Evolutionary conservation across 768 basidiomycete genomes (phyloP).

Genomic region (Lactarius sanguifluus): DNA sequence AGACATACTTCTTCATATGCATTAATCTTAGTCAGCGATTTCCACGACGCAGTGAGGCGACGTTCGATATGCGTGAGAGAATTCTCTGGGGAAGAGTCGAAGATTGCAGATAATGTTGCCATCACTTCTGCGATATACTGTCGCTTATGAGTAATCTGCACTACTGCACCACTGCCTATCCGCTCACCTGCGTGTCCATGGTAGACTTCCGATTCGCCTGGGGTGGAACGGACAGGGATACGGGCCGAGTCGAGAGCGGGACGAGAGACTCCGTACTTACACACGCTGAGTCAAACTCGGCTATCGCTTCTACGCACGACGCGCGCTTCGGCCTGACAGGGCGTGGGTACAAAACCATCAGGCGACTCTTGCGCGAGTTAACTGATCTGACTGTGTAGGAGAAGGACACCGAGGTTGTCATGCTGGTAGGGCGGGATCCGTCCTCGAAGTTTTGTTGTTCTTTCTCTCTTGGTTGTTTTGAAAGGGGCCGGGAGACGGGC

Average conservation of each 20-base stretch:
- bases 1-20: constrained; percentile 8
- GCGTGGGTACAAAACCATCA: constrained; percentile 13
- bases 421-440: background rate
- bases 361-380: constrained; percentile 22
- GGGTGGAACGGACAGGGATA: background rate
- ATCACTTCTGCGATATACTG: constrained; percentile 8
- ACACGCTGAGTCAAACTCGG: background rate
- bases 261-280: constrained; percentile 3
- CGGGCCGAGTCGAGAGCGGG: constrained; percentile 8
- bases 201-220: background rate
- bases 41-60: constrained; percentile 17
- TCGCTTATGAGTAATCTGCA: background rate
- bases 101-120: constrained; percentile 4
- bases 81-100: background rate
- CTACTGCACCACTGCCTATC: no score
- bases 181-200: constrained; percentile 14
- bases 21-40: constrained; percentile 12
- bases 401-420: constrained; percentile 1
- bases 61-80: background rate
- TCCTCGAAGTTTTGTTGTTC: constrained; percentile 4
- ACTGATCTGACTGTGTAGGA: constrained; percentile 15
- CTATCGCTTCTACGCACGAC: constrained; percentile 2
- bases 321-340: constrained; percentile 7
- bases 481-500: background rate
- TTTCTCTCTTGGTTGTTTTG: background rate